These are phyloP conservation scores for Phytophthora podocarpi DNA, from an alignment of 352 stramenopile genomes.

Conservation along the genomic window DNA sequence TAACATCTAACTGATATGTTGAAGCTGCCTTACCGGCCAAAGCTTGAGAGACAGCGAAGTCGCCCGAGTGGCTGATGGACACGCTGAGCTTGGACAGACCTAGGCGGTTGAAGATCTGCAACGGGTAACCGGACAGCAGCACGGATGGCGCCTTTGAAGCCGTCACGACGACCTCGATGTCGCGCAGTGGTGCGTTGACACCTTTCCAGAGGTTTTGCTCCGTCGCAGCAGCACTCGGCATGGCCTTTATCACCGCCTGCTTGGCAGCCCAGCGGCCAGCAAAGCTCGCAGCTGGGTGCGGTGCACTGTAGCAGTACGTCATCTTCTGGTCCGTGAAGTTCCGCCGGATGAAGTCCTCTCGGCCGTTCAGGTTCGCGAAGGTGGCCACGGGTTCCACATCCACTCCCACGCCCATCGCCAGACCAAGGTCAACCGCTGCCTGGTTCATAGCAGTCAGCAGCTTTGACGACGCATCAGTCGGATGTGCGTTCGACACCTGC, in stretches of 20 bases:
- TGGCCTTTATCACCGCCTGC: constrained; percentile 92
- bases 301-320: constrained; percentile 80
- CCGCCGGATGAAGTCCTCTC: constrained; percentile 82
- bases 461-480: constrained; percentile 40
- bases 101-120: constrained; percentile 81
- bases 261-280: constrained; percentile 89
- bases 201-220: constrained; percentile 78
- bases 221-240: constrained; percentile 71
- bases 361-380: constrained; percentile 77
- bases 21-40: constrained; percentile 36
- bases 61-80: constrained; percentile 90
- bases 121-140: constrained; percentile 73
- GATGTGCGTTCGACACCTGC: constrained; percentile 19
- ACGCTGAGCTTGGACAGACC: constrained; percentile 78
- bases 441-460: constrained; percentile 65
- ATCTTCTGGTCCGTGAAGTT: constrained; percentile 91
- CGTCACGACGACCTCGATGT: constrained; percentile 89
- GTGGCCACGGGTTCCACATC: constrained; percentile 86
- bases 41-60: constrained; percentile 87
- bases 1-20: background rate
- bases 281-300: constrained; percentile 83
- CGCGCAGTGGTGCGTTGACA: constrained; percentile 67
- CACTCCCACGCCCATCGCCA: constrained; percentile 75
- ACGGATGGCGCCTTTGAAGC: constrained; percentile 79
- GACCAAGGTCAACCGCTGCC: constrained; percentile 51